Conservation (phyloP, 2,329 filamentous ascomycete species). For the Fusarium dimerum region DNA sequence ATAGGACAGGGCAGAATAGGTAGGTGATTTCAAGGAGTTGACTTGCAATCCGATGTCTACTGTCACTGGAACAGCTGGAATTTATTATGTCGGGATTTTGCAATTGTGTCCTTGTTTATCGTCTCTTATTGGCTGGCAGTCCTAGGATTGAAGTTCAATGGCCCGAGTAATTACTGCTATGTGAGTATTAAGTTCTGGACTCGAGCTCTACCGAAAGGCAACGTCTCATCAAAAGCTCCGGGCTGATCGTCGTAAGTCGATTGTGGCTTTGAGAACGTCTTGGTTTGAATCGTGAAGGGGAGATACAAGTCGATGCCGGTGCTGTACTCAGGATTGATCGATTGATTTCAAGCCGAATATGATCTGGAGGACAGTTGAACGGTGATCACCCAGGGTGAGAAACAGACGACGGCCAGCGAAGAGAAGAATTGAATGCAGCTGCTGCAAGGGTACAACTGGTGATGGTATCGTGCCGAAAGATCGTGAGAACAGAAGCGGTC, state of each 20-base stretch:
- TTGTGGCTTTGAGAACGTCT: too few relatives aligned
- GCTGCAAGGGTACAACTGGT: neutral
- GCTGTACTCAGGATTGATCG: too few relatives aligned
- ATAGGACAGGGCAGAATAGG: neutral
- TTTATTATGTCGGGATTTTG: slow-evolving; percentile 22
- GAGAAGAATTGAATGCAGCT: neutral
- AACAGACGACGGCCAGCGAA: slow-evolving; percentile 1
- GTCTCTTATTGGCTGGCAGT: slow-evolving; percentile 22
- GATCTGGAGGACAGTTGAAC: neutral
- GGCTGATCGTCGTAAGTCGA: neutral
- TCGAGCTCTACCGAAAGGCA: slow-evolving; percentile 2
- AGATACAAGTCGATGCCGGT: neutral
- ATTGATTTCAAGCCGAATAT: neutral
- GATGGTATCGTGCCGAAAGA: neutral
- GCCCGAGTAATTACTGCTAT: neutral
- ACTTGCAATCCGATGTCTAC: neutral
- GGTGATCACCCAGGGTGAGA: neutral
- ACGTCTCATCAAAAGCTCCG: neutral
- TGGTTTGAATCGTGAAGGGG: too few relatives aligned
- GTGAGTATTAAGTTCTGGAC: neutral
- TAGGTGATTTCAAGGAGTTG: slow-evolving; percentile 10
- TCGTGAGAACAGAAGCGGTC: slow-evolving; percentile 10
- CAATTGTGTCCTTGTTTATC: slow-evolving; percentile 25
- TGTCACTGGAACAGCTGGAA: slow-evolving; percentile 15
- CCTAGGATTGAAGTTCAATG: neutral